Conservation (phyloP, 2,329 filamentous ascomycete species). For the Cercospora beticola region DNA sequence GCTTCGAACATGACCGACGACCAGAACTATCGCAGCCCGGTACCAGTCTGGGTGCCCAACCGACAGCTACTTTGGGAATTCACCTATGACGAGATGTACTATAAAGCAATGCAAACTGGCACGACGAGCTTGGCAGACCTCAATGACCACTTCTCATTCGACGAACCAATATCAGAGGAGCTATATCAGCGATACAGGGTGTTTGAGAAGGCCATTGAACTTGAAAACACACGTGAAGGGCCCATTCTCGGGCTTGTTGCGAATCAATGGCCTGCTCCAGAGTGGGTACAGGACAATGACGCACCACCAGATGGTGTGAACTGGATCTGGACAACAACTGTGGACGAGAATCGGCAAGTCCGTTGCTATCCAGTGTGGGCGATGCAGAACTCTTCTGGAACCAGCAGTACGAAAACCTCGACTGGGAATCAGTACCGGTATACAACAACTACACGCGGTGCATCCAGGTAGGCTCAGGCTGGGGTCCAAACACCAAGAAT, state of each 20-base stretch:
- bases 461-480: slow-evolving; percentile 27
- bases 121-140: not conserved
- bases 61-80: not conserved
- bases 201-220: not conserved
- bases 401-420: not conserved
- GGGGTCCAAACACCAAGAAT: slow-evolving; percentile 24
- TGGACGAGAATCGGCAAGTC: not conserved
- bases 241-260: not conserved
- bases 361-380: not conserved
- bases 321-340: not conserved
- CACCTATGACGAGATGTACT: not conserved
- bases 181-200: not conserved
- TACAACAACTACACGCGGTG: slow-evolving; percentile 28
- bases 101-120: not conserved
- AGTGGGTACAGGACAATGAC: not conserved
- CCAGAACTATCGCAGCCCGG: not conserved
- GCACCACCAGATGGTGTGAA: not conserved
- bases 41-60: not conserved
- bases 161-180: not conserved
- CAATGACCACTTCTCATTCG: not conserved
- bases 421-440: not conserved
- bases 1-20: not conserved
- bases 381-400: not conserved
- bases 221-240: not conserved
- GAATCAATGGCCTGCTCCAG: not conserved